phyloP scores from a whole-genome alignment of 2,329 filamentous ascomycete genomes.

The Pyrenochaeta sp. region DNA sequence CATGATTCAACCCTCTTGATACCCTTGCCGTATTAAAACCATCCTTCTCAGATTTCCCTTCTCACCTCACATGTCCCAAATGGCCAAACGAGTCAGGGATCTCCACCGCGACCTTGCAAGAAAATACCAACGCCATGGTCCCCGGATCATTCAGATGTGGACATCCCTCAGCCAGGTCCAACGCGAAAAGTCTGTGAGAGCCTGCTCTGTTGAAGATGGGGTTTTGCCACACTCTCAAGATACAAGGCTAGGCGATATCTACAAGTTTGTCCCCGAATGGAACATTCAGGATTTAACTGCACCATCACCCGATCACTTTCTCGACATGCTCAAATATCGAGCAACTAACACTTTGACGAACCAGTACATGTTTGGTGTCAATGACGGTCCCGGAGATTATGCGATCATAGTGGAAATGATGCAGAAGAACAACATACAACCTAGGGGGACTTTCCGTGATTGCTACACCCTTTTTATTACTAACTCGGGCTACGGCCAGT shows the following conservation, averaged over 20 bases:
- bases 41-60: too few relatives aligned
- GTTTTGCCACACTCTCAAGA: conserved; percentile 50
- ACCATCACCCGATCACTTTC: conserved; percentile 41
- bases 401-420: conserved; percentile 48
- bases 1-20: too few relatives aligned
- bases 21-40: too few relatives aligned
- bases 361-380: conserved; percentile 27
- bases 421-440: conserved; percentile 41
- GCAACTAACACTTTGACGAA: conserved; percentile 31
- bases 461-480: conserved; percentile 50
- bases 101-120: conserved; percentile 50
- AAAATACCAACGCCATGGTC: conserved; percentile 49
- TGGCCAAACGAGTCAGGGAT: conserved; percentile 29
- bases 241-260: conserved; percentile 46
- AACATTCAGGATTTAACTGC: conserved; percentile 54
- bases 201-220: conserved; percentile 38
- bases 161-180: conserved; percentile 46
- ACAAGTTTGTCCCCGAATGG: conserved; percentile 54
- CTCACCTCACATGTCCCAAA: too few relatives aligned
- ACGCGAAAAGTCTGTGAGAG: conserved; percentile 47
- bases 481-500: conserved; percentile 49
- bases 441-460: conserved; percentile 28
- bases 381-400: conserved; percentile 47
- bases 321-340: conserved; percentile 51
- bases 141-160: conserved; percentile 52